Conservation (phyloP, 169 alveolate genomes). For the Eimeria sp. region DNA sequence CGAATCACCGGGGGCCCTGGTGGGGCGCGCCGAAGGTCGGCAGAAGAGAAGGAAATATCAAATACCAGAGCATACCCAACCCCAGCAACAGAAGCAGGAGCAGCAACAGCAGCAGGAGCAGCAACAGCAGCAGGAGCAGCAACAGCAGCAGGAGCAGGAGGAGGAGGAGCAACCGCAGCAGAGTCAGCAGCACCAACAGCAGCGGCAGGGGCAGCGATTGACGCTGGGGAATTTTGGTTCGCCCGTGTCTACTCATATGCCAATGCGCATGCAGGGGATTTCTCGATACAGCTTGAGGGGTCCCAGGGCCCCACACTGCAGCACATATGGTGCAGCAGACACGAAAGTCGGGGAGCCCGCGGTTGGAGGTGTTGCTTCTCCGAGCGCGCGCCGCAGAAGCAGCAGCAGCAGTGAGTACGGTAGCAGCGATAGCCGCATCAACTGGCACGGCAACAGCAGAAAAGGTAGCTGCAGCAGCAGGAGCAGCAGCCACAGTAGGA, state of each 20-base stretch:
- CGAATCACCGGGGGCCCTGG: background rate
- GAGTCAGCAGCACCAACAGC: background rate
- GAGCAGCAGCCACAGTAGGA: background rate
- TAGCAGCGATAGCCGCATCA: slow-evolving; percentile 51
- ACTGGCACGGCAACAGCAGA: slow-evolving; percentile 4
- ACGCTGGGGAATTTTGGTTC: background rate
- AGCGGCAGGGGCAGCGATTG: background rate
- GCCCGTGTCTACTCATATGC: background rate
- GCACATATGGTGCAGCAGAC: background rate
- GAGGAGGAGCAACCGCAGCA: background rate
- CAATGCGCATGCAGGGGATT: background rate
- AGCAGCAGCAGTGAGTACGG: background rate
- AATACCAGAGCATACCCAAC: background rate
- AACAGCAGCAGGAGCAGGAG: background rate
- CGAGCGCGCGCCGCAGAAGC: background rate
- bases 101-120: background rate
- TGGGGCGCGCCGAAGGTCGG: background rate
- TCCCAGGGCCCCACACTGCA: background rate
- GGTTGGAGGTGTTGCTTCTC: background rate
- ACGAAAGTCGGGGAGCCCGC: background rate
- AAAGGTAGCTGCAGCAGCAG: slow-evolving; percentile 2
- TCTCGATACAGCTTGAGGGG: background rate
- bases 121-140: background rate
- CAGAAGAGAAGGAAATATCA: background rate
- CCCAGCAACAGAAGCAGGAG: background rate